Base-by-base conservation (phyloP, 179 eudicot species). In the Heliamphora pulchella region DNA sequence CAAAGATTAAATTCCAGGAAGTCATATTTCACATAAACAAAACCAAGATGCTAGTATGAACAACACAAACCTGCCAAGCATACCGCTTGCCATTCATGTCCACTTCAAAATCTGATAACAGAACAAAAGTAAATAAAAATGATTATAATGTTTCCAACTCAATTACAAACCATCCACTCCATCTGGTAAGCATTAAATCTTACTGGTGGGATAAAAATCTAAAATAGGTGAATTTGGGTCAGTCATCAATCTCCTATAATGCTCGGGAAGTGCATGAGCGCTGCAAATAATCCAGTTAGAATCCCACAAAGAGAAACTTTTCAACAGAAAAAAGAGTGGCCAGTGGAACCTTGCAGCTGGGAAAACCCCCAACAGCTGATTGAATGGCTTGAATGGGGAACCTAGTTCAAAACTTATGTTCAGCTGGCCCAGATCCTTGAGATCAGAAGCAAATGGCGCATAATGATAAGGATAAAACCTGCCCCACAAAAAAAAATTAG, bases 401-500 rank as follows among this genome's bases (percentile, higher is more conserved):
- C 99, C 99, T 61, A 92, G 82, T 79, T 94, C 94, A 83, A 94
- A 96, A 54, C 78, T 86, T 68, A 96, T 88, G 86, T 91, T 82
- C 86, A 94, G 80, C 80, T 85, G 76, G 47, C 82, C 92, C 78
- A 96, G 82, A 83, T 86, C 91, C 85, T 89, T 94, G 72, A 96
- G 89, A 84, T 96, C 99, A 53, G 99, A 96, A 81, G 99, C 99
- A 90, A 96, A 96, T 61, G 99, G 99, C 46, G 99, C 99, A 90
- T 96, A 96, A 88, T 96, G 98, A 81, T 94, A 96, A 48, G 99
- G 99, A 85, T 92, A 96, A 85, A 96, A 96, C 99, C 99, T 96
- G 89, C 17, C 82, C 61, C 55, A 31, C 31, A n/a, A 71, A 78
- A 54, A 13, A 46, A 4, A 1, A 47, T 8, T 14, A 41, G 18